A percentile compares a stretch with the other conserved stretches of the same genome.
Conservation (phyloP, 2,329 filamentous ascomycete genomes). For the Ophiosphaerella korrae region DNA sequence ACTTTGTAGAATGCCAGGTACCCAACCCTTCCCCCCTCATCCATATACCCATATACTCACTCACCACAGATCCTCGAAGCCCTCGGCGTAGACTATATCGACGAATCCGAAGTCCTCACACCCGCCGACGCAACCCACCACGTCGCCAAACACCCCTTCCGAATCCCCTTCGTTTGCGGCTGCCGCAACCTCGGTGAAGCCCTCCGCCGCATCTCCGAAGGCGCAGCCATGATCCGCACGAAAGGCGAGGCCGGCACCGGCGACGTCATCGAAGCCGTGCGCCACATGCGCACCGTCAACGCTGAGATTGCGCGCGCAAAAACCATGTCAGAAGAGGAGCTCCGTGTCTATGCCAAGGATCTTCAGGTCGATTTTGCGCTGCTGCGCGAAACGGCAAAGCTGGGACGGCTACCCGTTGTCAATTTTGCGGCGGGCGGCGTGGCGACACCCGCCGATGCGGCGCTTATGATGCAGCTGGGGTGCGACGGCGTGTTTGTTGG, state of each 20-base stretch:
- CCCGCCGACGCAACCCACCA: conserved; percentile 90
- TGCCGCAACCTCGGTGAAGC: conserved; percentile 95
- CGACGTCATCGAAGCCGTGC: conserved; percentile 94
- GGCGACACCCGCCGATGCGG: conserved; percentile 97
- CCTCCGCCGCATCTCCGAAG: conserved; percentile 85
- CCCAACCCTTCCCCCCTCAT: conserved; percentile 10
- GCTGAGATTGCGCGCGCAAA: conserved; percentile 76
- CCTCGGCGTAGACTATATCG: conserved; percentile 95
- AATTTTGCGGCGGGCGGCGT: conserved; percentile 99
- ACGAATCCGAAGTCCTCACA: conserved; percentile 96
- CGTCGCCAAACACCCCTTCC: conserved; percentile 85
- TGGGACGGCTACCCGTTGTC: conserved; percentile 88
- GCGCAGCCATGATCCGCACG: conserved; percentile 97
- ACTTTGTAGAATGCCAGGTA: conserved; percentile 94
- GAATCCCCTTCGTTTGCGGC: conserved; percentile 91
- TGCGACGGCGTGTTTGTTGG: conserved; percentile 98
- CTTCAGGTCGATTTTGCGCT: conserved; percentile 78
- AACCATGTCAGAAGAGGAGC: conserved; percentile 69
- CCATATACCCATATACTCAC: background rate
- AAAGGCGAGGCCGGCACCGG: conserved; percentile 98
- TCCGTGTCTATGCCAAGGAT: conserved; percentile 80
- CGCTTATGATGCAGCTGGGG: conserved; percentile 98
- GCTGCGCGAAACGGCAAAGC: conserved; percentile 82
- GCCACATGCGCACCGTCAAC: conserved; percentile 92
- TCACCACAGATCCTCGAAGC: conserved; percentile 80